Evolutionary conservation across 192 early-diverging fungal genomes (phyloP), one percentile per base, ranked within the genome.

Genomic region (Podila horticola): DNA sequence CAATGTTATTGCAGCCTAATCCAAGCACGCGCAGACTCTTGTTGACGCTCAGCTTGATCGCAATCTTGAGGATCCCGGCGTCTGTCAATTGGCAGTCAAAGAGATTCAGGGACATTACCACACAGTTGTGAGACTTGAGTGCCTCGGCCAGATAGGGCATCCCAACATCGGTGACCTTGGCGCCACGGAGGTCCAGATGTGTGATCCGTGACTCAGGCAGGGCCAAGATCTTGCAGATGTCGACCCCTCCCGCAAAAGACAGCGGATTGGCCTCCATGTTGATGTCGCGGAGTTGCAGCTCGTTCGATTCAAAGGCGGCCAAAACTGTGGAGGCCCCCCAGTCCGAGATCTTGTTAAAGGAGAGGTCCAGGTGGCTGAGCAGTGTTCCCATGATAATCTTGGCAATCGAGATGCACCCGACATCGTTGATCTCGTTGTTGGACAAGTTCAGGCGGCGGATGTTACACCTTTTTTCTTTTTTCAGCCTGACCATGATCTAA

Each of bases 61-160:
- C 77, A 0, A 81, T 52, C 29, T 81, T 81, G 38, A 69, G 34
- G n/a, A 81, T 66, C 5, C 77, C 77, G 0, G 69, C 29, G 45
- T 81, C 77, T 5, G 77, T 81, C 51, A 81, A 62, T 58, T 81
- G 77, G 38, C 77, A 81, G 22, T 81, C 77, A 26, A 73, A 81
- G 3, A 81, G 62, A 59, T 81, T 81, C 12, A 81, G 58, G 10
- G 66, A 73, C 2, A 73, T 67, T 11, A 81, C 51, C 24, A 55
- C 70, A 45, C 77, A 81, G 2, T 64, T 51, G 20, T 81, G 77
- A 0, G 77, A 81, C 36, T 72, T 72, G n/a, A 81, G 62, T 20
- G 77, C 77, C 61, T 81, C 77, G 11, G 71, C 77, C 11, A 81
- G 28, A 20, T 72, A 81, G 15, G 77, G 77, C 28, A 81, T 31